A percentile compares a stretch with the other conserved stretches of the same genome.
Evolutionary conservation across 2,329 filamentous ascomycete genomes (phyloP).

Genomic region (Aspergillus amoenus): DNA sequence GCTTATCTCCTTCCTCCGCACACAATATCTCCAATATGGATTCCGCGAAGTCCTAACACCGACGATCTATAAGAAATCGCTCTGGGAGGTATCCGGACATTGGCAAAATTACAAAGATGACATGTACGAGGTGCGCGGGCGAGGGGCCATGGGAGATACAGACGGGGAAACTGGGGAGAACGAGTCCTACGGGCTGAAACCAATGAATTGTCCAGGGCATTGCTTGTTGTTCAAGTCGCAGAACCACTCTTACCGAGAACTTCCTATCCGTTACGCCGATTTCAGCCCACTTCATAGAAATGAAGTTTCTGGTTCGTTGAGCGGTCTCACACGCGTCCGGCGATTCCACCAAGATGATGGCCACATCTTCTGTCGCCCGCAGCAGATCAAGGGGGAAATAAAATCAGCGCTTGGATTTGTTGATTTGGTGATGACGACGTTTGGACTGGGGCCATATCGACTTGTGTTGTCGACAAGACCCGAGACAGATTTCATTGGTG

Average conservation of each 20-base stretch:
- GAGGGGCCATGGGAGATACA: conserved; percentile 47
- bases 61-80: conserved; percentile 83
- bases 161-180: conserved; percentile 55
- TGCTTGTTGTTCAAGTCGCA: conserved; percentile 78
- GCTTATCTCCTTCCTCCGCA: conserved; percentile 75
- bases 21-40: conserved; percentile 80
- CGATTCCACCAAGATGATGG: conserved; percentile 90
- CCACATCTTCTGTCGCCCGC: conserved; percentile 82
- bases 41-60: conserved; percentile 88
- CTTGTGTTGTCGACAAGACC: conserved; percentile 78
- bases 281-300: conserved; percentile 87
- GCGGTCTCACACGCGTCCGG: conserved; percentile 77
- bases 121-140: conserved; percentile 75
- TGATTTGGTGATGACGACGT: conserved; percentile 66
- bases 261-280: conserved; percentile 82
- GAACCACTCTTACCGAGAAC: conserved; percentile 71
- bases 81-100: conserved; percentile 85
- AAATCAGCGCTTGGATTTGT: conserved; percentile 72
- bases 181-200: conserved; percentile 79
- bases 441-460: conserved; percentile 70
- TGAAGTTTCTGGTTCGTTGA: conserved; percentile 77
- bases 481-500: conserved; percentile 73
- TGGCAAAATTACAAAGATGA: conserved; percentile 88
- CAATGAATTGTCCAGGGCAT: conserved; percentile 91
- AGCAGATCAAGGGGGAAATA: conserved; percentile 74